Base-by-base conservation (phyloP, 352 stramenopile genomes). In the Phytophthora colocasiae region DNA sequence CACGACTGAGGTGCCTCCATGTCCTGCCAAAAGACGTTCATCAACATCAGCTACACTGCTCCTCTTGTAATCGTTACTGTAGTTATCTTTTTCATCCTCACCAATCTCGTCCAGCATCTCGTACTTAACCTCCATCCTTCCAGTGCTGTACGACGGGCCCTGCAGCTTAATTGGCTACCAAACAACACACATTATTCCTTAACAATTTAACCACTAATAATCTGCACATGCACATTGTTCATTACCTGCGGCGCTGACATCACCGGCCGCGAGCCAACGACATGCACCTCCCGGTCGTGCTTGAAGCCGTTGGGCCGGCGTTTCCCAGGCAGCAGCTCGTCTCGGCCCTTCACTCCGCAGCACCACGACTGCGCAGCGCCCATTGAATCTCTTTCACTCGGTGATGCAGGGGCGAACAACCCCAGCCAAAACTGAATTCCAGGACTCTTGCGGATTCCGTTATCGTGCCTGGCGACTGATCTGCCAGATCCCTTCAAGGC, bases 1-100 rank as follows among this genome's bases (percentile, higher is more conserved):
- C 61, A 94, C 88, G 22, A 96, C 71, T 12, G 89, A 94, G 19
- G 89, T 95, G 53, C 87, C 92, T 44, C 89, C 89, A 44, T 93
- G 81, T 27, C 89, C 89, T 96, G 63, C 11, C 15, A 48, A 39
- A 32, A 7, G 53, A 34, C 8, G 14, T 29, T 58, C 14, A 34
- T 17, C 24, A 47, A 9, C 17, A 17, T 45, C 41, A 54, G 58
- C 4, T 38, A 29, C 50, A 5, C 8, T 11, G 36, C 45, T 15
- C 36, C 31, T 36, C 15, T 22, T 22, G 22, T 22, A 22, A 22
- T 22, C 22, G 22, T 22, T 2, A 17, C 38, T 6, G 4, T 19
- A 10, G 12, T 43, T 8, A 12, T 62, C 15, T 8, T 59, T 14
- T 31, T n/a, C 14, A 53, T 19, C 6, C 17, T 38, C 62, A 96